These are phyloP conservation scores for Akanthomyces muscarius DNA, from an alignment of 2,329 filamentous ascomycete genomes.

Conservation along the genomic window DNA sequence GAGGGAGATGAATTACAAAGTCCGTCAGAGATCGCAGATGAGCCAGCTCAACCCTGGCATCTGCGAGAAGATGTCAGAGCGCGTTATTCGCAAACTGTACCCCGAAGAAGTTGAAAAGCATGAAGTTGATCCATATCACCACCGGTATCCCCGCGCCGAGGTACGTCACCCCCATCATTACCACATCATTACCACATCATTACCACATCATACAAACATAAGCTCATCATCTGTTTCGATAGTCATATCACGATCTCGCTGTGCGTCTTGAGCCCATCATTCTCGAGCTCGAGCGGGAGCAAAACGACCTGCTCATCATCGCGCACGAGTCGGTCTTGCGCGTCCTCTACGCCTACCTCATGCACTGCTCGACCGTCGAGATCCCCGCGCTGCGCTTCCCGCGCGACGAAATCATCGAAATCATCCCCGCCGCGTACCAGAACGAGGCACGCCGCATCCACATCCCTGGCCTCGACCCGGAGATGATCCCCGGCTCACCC, in stretches of 20 bases:
- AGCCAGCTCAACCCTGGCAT: constrained; percentile 96
- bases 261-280: constrained; percentile 97
- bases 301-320: constrained; percentile 96
- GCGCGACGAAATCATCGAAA: constrained; percentile 96
- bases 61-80: constrained; percentile 88
- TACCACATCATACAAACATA: not conserved
- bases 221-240: constrained; percentile 17
- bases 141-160: constrained; percentile 91
- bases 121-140: constrained; percentile 91
- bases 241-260: constrained; percentile 98
- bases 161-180: constrained; percentile 41
- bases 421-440: constrained; percentile 95
- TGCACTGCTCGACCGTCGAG: constrained; percentile 95
- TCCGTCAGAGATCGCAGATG: constrained; percentile 91
- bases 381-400: constrained; percentile 93
- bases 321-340: constrained; percentile 97
- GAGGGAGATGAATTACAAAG: constrained; percentile 74
- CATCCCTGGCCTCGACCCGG: constrained; percentile 65
- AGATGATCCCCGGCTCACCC: constrained; percentile 71
- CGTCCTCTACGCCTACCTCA: constrained; percentile 94
- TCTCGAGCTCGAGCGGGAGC: constrained; percentile 91
- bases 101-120: constrained; percentile 92
- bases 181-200: not conserved
- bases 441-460: constrained; percentile 90
- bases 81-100: constrained; percentile 73